Evolutionary conservation across 371 early-diverging fungal species (phyloP).

Genomic region (Globomyces sp.): DNA sequence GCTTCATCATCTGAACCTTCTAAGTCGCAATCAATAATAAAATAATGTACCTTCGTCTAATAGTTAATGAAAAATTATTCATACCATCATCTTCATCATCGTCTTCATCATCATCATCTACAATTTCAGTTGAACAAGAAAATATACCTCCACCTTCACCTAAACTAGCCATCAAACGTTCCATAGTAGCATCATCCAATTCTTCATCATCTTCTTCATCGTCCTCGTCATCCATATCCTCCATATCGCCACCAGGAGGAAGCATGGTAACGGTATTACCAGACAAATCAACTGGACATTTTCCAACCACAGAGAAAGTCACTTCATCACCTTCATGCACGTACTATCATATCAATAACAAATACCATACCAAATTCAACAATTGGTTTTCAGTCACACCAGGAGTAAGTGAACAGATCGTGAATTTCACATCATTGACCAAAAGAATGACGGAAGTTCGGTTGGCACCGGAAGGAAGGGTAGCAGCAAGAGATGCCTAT

Average conservation of each 20-base stretch:
- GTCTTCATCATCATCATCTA: constrained; percentile 45
- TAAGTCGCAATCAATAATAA: constrained; percentile 36
- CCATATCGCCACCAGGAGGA: constrained; percentile 24
- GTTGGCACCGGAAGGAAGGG: constrained; percentile 47
- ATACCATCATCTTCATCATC: constrained; percentile 34
- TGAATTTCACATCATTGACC: constrained; percentile 69
- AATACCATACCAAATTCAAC: constrained; percentile 5
- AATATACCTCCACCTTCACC: neutral
- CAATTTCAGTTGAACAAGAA: constrained; percentile 16
- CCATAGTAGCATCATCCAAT: constrained; percentile 42
- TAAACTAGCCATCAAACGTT: constrained; percentile 15
- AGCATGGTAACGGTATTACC: constrained; percentile 66
- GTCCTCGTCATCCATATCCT: constrained; percentile 44
- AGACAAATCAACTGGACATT: constrained; percentile 65
- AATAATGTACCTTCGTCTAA: constrained; percentile 29
- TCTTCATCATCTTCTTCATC: constrained; percentile 50
- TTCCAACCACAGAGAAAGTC: constrained; percentile 62
- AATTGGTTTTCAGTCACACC: constrained; percentile 70
- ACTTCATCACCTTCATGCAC: constrained; percentile 42
- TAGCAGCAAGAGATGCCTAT: constrained; percentile 69
- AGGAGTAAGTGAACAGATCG: constrained; percentile 75
- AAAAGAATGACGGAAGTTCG: constrained; percentile 67
- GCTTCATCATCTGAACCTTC: constrained; percentile 51
- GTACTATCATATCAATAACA: neutral
- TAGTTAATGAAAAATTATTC: constrained; percentile 23